Evolutionary conservation across 164 flowering plant genomes (phyloP), one percentile per base, ranked within the genome.

Genomic region (Liriodendron chinense): DNA sequence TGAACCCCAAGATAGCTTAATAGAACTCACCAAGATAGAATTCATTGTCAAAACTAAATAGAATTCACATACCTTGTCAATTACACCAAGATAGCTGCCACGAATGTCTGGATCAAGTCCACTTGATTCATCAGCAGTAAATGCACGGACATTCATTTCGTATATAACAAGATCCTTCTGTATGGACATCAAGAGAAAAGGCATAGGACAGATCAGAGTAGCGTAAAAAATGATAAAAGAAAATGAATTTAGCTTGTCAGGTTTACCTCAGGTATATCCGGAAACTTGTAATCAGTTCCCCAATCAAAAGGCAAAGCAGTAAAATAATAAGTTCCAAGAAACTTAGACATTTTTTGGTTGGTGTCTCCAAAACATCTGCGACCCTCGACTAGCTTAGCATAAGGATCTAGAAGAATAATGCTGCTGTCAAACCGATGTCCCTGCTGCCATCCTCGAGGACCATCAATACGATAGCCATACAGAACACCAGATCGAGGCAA

Each of bases 81-180:
- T 92, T 34, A 96, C 85, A 72, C 98, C 99, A 83, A 91, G 94
- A 78, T 89, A 96, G 78, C 97, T 96, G 34, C 99, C 99, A 77
- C 95, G 88, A 62, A 83, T 82, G 3, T 78, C 65, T 76, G 86
- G 83, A 79, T 88, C 94, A 80, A 93, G 68, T 16, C 90, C 89
- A 85, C 99, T 96, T 61, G 98, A 91, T 81, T 87, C 87, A 82
- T 92, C 96, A 80, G 86, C 89, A 47, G 99, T 96, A 86, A 90
- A 96, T 69, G 91, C 97, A 74, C 97, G 97, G 57, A 96, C 93
- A 88, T 90, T 96, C 99, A 96, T 96, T 83, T 93, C 99, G 84
- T 96, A 96, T 63, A 96, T 84, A 75, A 92, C 92, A 81, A 96
- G 95, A 86, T 96, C 98, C 78, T 93, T 90, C 99, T 96, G 93